Conservation (phyloP, 768 basidiomycete species). For the Psilocybe sp. region DNA sequence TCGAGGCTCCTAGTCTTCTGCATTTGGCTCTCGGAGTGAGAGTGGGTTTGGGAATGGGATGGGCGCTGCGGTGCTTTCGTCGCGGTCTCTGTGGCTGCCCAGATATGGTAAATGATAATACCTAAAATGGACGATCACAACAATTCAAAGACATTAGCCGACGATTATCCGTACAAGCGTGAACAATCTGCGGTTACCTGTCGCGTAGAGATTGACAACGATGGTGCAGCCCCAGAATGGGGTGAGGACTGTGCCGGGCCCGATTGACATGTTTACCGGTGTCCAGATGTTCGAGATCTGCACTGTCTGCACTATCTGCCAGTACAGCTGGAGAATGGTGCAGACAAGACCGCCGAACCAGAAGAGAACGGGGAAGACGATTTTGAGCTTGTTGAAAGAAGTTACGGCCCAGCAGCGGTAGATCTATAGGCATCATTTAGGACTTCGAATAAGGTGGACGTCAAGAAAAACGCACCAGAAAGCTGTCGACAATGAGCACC, state of each 20-base stretch:
- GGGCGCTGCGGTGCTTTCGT: neutral
- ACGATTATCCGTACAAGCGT: too few relatives aligned
- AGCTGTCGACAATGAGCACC: conserved; percentile 9
- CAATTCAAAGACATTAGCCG: too few relatives aligned
- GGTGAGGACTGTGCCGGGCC: conserved; percentile 7
- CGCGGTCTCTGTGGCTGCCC: conserved; percentile 1
- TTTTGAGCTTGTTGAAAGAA: neutral
- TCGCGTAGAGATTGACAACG: conserved; percentile 4
- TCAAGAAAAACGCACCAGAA: neutral
- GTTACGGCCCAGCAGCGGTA: conserved; percentile 9
- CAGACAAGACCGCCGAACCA: conserved; percentile 8
- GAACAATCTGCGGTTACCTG: neutral
- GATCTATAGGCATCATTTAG: neutral
- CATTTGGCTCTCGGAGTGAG: too few relatives aligned
- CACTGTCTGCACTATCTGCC: conserved; percentile 10
- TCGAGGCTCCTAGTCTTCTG: too few relatives aligned
- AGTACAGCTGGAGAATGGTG: conserved; percentile 6
- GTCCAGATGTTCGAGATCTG: conserved; percentile 1
- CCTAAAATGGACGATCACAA: neutral
- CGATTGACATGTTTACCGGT: conserved; percentile 4
- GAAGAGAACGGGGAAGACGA: conserved; percentile 4
- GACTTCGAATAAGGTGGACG: too few relatives aligned
- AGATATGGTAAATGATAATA: conserved; percentile 5
- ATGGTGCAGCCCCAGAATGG: conserved; percentile 9
- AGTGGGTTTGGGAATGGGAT: too few relatives aligned